Evolutionary conservation across 805 yeast species (phyloP).

Genomic region (Yamadazyma phyllophila): DNA sequence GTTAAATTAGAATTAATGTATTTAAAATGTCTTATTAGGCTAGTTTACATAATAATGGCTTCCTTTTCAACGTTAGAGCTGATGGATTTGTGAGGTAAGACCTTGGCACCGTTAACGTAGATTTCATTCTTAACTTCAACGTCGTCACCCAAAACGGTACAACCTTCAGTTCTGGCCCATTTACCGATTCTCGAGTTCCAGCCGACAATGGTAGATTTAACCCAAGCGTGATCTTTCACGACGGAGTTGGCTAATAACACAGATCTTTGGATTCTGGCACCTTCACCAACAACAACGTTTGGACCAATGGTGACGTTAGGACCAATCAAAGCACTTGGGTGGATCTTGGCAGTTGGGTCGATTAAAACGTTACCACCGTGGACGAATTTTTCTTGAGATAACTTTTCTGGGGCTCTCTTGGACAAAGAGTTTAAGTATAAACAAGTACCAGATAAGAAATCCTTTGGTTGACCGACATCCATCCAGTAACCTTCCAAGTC

Average conservation of each 20-base stretch:
- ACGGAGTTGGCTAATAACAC: conserved; percentile 88
- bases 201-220: conserved; percentile 96
- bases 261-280: conserved; percentile 96
- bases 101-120: conserved; percentile 99
- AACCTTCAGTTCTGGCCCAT: conserved; percentile 99
- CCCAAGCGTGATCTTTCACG: conserved; percentile 96
- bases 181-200: conserved; percentile 98
- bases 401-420: conserved; percentile 70
- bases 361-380: conserved; percentile 84
- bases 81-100: conserved; percentile 96
- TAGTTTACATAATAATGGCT: conserved; percentile 87
- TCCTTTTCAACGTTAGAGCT: conserved; percentile 96
- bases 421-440: conserved; percentile 84
- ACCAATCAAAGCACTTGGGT: conserved; percentile 92
- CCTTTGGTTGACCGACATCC: conserved; percentile 99
- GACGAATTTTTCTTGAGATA: conserved; percentile 68
- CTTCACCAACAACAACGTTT: conserved; percentile 91
- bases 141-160: conserved; percentile 97
- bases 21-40: background rate
- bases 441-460: conserved; percentile 93
- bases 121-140: conserved; percentile 98
- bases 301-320: conserved; percentile 98
- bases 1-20: background rate
- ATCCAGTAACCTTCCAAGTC: conserved; percentile 99
- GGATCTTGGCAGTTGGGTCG: conserved; percentile 93